Conservation (phyloP, 73 alveolate species). For the Durusdinium trenchii region DNA sequence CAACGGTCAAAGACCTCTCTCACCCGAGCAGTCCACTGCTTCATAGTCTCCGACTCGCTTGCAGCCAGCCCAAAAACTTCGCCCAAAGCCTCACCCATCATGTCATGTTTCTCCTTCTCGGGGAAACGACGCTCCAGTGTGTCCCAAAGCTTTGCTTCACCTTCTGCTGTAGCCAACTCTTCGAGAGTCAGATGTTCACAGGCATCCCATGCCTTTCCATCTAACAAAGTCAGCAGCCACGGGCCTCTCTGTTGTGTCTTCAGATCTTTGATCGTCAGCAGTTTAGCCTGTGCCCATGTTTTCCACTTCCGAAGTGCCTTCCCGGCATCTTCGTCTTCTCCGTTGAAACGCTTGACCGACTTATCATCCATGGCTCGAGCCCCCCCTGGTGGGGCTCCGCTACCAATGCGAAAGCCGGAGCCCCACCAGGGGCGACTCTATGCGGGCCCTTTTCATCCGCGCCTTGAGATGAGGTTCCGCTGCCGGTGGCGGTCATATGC, state of each 20-base stretch:
- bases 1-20: background rate
- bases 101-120: background rate
- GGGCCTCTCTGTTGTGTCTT: background rate
- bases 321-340: conserved; percentile 2
- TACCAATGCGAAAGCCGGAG: conserved; percentile 1
- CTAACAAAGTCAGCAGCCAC: background rate
- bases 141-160: too few relatives aligned
- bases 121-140: background rate
- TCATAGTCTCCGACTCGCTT: background rate
- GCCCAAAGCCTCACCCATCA: background rate
- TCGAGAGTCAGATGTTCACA: background rate
- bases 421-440: conserved; percentile 13
- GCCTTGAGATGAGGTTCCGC: too few relatives aligned
- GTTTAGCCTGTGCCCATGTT: background rate
- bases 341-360: background rate
- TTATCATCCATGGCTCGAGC: background rate
- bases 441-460: too few relatives aligned
- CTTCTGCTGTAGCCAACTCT: background rate
- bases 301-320: background rate
- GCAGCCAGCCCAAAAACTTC: conserved; percentile 7
- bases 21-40: background rate
- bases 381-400: conserved; percentile 4
- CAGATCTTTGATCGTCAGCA: background rate
- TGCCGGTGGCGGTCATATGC: too few relatives aligned
- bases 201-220: background rate